Conservation (phyloP, 208 protist genomes). For the Entamoeba invadens region DNA sequence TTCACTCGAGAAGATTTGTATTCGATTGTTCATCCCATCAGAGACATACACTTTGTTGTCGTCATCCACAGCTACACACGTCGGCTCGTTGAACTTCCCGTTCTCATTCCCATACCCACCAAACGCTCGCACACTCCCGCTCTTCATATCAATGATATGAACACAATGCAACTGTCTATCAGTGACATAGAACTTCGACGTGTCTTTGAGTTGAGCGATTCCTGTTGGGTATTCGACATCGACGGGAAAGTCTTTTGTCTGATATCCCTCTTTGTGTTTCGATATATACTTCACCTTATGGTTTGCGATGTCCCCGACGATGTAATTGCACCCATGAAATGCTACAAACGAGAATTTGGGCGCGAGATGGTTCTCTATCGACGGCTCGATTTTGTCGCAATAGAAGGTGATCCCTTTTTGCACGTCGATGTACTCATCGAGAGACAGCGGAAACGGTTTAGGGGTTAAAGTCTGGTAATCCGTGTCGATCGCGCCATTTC, state of each 20-base stretch:
- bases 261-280: not conserved
- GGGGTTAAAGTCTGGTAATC: not conserved
- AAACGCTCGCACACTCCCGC: not conserved
- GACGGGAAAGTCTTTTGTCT: not conserved
- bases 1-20: not conserved
- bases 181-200: not conserved
- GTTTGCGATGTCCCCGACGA: not conserved
- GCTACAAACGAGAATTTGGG: not conserved
- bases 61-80: not conserved
- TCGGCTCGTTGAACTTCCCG: not conserved
- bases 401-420: not conserved
- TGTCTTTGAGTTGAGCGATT: not conserved
- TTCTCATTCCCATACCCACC: not conserved
- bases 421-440: not conserved
- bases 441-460: not conserved
- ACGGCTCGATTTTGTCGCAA: not conserved
- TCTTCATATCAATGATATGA: not conserved
- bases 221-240: not conserved
- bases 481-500: not conserved
- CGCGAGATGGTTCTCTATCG: not conserved
- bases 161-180: not conserved
- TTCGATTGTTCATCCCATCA: not conserved
- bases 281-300: not conserved
- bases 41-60: not conserved
- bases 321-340: not conserved